These are phyloP conservation scores for Tirmania nivea DNA, from an alignment of 495 filamentous ascomycete species.

Conservation along the genomic window DNA sequence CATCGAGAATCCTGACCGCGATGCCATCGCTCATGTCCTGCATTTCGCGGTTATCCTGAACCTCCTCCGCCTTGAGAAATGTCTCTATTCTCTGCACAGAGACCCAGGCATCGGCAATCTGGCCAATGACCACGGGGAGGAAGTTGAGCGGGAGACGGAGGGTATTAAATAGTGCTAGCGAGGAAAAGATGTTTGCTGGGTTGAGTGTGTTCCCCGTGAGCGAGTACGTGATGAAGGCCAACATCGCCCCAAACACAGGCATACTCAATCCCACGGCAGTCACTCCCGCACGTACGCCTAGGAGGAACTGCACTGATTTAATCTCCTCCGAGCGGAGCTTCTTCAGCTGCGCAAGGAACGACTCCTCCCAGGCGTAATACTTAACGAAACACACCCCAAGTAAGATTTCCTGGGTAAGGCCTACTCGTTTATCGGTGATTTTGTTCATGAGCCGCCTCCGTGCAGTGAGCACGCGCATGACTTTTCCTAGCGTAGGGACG, in stretches of 20 bases:
- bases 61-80: slow-evolving; percentile 68
- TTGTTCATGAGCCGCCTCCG: slow-evolving; percentile 65
- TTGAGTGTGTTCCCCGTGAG: slow-evolving; percentile 47
- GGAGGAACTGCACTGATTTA: slow-evolving; percentile 49
- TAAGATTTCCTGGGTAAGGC: slow-evolving; percentile 79
- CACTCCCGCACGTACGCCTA: slow-evolving; percentile 66
- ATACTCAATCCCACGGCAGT: slow-evolving; percentile 53
- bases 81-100: slow-evolving; percentile 68
- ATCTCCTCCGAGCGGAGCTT: slow-evolving; percentile 57
- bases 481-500: slow-evolving; percentile 48
- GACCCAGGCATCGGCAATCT: slow-evolving; percentile 71
- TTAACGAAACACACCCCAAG: slow-evolving; percentile 87
- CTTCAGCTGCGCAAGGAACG: slow-evolving; percentile 56
- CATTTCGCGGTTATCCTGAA: slow-evolving; percentile 39
- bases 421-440: slow-evolving; percentile 75
- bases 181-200: slow-evolving; percentile 72
- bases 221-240: slow-evolving; percentile 83
- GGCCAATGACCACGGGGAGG: slow-evolving; percentile 68
- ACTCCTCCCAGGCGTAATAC: slow-evolving; percentile 82
- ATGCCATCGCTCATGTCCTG: slow-evolving; percentile 38
- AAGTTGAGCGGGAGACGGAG: slow-evolving; percentile 76
- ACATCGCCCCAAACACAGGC: slow-evolving; percentile 82
- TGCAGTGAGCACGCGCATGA: slow-evolving; percentile 47
- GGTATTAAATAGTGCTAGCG: slow-evolving; percentile 77
- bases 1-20: slow-evolving; percentile 50